Conservation (phyloP, 306 rosid genomes). For the Hippophae gyantsensis region DNA sequence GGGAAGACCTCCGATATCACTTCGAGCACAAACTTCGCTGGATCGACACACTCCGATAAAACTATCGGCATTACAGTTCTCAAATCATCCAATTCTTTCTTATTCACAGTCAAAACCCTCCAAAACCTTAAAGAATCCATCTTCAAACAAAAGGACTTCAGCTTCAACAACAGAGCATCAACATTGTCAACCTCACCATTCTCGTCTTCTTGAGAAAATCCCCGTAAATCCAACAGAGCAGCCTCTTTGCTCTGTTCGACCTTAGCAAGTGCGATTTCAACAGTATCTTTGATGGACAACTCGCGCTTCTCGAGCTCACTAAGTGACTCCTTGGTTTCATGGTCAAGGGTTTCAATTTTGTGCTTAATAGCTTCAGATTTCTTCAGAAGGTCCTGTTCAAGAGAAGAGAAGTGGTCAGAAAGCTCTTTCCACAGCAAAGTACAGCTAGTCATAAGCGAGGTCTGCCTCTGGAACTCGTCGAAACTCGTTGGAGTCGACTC, state of each 20-base stretch:
- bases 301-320: slow-evolving; percentile 71
- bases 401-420: slow-evolving; percentile 73
- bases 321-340: slow-evolving; percentile 55
- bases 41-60: slow-evolving; percentile 68
- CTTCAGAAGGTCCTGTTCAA: slow-evolving; percentile 60
- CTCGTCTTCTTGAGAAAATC: slow-evolving; percentile 27
- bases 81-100: slow-evolving; percentile 71
- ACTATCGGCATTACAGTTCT: slow-evolving; percentile 66
- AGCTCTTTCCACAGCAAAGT: slow-evolving; percentile 97
- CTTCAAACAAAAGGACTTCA: slow-evolving; percentile 54
- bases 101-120: slow-evolving; percentile 62
- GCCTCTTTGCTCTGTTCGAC: slow-evolving; percentile 50
- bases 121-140: slow-evolving; percentile 76
- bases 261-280: slow-evolving; percentile 62
- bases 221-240: slow-evolving; percentile 36
- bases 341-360: slow-evolving; percentile 52
- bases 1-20: slow-evolving; percentile 91
- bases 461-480: slow-evolving; percentile 87
- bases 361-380: slow-evolving; percentile 63
- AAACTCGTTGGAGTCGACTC: slow-evolving; percentile 77
- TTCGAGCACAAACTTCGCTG: slow-evolving; percentile 77
- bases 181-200: slow-evolving; percentile 75
- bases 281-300: slow-evolving; percentile 46
- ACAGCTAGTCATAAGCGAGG: slow-evolving; percentile 93
- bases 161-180: slow-evolving; percentile 46